phyloP scores from a whole-genome alignment of 2,329 filamentous ascomycete genomes.

The Pseudonectria buxi region DNA sequence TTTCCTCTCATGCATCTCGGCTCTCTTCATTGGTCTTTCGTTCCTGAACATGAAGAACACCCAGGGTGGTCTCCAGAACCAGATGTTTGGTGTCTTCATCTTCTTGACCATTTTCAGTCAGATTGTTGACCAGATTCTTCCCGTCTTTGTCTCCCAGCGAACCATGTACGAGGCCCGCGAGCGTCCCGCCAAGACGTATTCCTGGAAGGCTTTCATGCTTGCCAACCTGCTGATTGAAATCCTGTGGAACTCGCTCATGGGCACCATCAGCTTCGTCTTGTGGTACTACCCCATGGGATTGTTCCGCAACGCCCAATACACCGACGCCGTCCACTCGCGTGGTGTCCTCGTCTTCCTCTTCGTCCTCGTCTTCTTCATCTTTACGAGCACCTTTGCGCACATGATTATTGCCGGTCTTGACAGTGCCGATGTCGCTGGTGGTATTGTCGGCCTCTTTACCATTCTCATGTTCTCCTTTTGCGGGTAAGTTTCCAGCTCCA shows the following conservation, averaged over 20 bases:
- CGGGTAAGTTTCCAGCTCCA: slow-evolving; percentile 5
- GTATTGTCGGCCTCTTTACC: slow-evolving; percentile 57
- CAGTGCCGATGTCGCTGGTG: slow-evolving; percentile 55
- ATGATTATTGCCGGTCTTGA: slow-evolving; percentile 58
- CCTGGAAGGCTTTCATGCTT: slow-evolving; percentile 59
- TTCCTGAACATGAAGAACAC: slow-evolving; percentile 55
- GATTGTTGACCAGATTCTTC: slow-evolving; percentile 59
- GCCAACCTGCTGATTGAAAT: slow-evolving; percentile 24
- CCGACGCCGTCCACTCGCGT: slow-evolving; percentile 38
- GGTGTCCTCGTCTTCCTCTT: slow-evolving; percentile 59
- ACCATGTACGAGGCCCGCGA: slow-evolving; percentile 62
- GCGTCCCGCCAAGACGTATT: slow-evolving; percentile 57
- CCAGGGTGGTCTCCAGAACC: slow-evolving; percentile 59
- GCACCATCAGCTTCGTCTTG: slow-evolving; percentile 50
- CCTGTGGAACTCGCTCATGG: slow-evolving; percentile 8
- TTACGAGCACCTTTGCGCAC: slow-evolving; percentile 57
- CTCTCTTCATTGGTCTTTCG: slow-evolving; percentile 60
- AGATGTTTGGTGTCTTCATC: slow-evolving; percentile 66
- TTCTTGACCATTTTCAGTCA: slow-evolving; percentile 61
- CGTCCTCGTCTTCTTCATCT: slow-evolving; percentile 56
- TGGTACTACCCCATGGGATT: slow-evolving; percentile 64
- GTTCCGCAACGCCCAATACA: slow-evolving; percentile 48
- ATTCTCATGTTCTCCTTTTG: slow-evolving; percentile 54
- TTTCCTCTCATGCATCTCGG: slow-evolving; percentile 43
- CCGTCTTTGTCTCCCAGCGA: slow-evolving; percentile 61